phyloP scores from a whole-genome alignment of 768 basidiomycete species.

The Mycena olivaceomarginata region DNA sequence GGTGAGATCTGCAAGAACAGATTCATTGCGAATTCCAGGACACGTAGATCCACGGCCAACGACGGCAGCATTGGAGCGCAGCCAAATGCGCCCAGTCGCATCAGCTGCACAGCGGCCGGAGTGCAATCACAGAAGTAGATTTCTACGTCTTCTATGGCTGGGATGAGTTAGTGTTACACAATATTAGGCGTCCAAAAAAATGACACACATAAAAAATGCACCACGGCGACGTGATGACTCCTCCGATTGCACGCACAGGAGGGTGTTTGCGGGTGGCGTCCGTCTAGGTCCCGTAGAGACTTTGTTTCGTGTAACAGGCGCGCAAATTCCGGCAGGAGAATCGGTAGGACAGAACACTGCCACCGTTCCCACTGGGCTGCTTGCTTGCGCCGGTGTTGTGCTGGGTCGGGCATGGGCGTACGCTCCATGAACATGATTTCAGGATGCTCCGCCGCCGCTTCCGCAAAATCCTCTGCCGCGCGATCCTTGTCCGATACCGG shows the following conservation, averaged over 20 bases:
- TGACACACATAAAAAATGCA: slow-evolving; percentile 1
- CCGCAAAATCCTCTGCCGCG: no score
- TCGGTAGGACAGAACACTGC: background rate
- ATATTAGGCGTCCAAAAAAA: background rate
- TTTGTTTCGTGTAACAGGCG: slow-evolving; percentile 1
- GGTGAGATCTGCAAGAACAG: slow-evolving; percentile 28
- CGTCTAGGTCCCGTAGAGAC: slow-evolving; percentile 3
- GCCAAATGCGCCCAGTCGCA: background rate
- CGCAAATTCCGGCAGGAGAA: background rate
- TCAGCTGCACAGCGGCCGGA: slow-evolving; percentile 11
- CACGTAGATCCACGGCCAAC: slow-evolving; percentile 24
- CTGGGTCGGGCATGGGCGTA: no score
- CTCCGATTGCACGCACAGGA: background rate
- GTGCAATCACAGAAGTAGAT: background rate
- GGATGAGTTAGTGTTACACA: background rate
- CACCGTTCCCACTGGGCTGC: slow-evolving; percentile 6
- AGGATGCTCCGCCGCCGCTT: no score
- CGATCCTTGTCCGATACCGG: no score
- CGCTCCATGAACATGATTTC: no score
- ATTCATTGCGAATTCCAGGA: slow-evolving; percentile 11
- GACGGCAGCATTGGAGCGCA: slow-evolving; percentile 8
- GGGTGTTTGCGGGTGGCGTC: background rate
- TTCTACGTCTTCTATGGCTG: slow-evolving; percentile 14
- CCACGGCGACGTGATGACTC: background rate
- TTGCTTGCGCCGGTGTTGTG: no score